A percentile compares a stretch with the other conserved stretches of the same genome.
phyloP scores from a whole-genome alignment of 1,139 yeast species.

The Nakaseomyces bracarensis region DNA sequence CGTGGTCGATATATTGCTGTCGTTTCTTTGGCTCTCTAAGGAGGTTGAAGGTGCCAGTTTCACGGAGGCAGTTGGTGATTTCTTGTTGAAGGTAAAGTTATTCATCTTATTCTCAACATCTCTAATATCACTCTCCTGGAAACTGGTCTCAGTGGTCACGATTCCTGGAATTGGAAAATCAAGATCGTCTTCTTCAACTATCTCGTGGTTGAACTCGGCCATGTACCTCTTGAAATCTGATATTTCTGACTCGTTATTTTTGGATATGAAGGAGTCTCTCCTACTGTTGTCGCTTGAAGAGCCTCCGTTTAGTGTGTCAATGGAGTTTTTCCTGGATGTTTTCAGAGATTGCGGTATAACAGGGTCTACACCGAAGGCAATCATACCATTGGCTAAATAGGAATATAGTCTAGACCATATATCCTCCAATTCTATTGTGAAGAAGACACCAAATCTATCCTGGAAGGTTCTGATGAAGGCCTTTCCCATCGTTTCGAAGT shows the following conservation, averaged over 20 bases:
- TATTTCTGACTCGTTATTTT: neutral
- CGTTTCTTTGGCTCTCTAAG: neutral
- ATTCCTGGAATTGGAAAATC: constrained; percentile 5
- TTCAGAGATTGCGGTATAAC: constrained; percentile 2
- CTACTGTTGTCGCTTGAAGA: constrained; percentile 3
- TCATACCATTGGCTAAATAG: constrained; percentile 53
- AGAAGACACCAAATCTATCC: constrained; percentile 50
- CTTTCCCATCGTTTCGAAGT: constrained; percentile 72
- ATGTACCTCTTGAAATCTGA: constrained; percentile 3
- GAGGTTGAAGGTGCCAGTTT: neutral
- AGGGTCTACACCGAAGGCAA: constrained; percentile 63
- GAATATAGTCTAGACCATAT: constrained; percentile 61
- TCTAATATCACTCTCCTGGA: neutral
- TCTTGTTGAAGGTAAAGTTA: neutral
- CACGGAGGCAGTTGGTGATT: neutral
- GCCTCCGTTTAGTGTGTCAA: neutral
- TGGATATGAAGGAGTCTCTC: neutral
- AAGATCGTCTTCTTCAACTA: constrained; percentile 4
- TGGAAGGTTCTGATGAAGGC: constrained; percentile 67
- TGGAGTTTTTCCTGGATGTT: neutral
- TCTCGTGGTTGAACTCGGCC: constrained; percentile 5
- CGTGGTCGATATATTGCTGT: neutral
- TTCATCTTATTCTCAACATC: constrained; percentile 1
- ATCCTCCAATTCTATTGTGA: constrained; percentile 44
- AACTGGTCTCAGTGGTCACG: neutral